Conservation (phyloP, 768 basidiomycete genomes). For the Boletus subparvulus region DNA sequence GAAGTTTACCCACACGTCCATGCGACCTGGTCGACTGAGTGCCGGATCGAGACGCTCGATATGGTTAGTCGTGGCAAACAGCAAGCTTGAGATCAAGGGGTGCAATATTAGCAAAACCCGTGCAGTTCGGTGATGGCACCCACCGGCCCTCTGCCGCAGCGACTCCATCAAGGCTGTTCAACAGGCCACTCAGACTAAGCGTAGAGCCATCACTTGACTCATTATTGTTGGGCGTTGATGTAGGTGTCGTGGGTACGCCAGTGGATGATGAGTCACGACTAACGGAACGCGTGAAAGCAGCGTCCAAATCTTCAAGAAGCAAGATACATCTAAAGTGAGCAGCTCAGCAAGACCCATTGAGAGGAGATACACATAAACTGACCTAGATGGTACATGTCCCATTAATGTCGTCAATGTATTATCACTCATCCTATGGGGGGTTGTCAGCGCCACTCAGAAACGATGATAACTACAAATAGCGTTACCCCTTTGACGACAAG, state of each 20-base stretch:
- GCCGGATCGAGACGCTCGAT: constrained; percentile 91
- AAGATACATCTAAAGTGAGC: constrained; percentile 69
- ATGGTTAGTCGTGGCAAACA: constrained; percentile 93
- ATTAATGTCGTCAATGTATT: constrained; percentile 84
- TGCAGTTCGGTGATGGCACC: constrained; percentile 30
- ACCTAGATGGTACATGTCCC: constrained; percentile 87
- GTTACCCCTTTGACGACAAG: constrained; percentile 82
- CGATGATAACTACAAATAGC: constrained; percentile 4
- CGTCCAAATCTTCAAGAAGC: constrained; percentile 91
- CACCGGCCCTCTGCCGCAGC: constrained; percentile 85
- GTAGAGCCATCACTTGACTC: constrained; percentile 75
- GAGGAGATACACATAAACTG: constrained; percentile 11
- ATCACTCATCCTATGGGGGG: constrained; percentile 73
- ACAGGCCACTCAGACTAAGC: constrained; percentile 77
- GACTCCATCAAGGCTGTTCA: constrained; percentile 85
- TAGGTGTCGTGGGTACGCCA: constrained; percentile 58
- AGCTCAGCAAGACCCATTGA: constrained; percentile 15
- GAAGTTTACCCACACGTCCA: constrained; percentile 93
- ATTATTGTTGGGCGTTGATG: constrained; percentile 41
- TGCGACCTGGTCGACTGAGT: constrained; percentile 82
- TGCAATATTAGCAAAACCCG: constrained; percentile 18
- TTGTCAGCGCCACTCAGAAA: constrained; percentile 9
- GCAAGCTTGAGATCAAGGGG: constrained; percentile 47
- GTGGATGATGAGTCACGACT: constrained; percentile 81
- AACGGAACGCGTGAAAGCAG: constrained; percentile 85